Evolutionary conservation across 169 alveolate genomes (phyloP).

Genomic region (Cryptosporidium felis): DNA sequence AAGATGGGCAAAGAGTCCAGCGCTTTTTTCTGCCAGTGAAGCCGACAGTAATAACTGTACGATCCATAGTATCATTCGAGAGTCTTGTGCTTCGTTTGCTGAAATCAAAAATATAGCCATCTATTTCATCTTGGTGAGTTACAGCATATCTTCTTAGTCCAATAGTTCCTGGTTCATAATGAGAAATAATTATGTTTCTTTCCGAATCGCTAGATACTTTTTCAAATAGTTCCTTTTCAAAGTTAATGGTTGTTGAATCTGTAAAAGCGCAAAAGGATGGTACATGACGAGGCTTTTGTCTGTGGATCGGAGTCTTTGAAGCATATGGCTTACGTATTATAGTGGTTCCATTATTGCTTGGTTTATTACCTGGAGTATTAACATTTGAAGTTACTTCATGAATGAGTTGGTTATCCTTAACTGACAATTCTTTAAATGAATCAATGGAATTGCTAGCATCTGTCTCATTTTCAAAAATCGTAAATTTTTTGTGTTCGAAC

Average conservation of each 20-base stretch:
- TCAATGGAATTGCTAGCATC: neutral
- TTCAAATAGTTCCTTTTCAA: conserved; percentile 52
- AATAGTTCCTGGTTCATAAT: conserved; percentile 67
- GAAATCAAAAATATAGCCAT: conserved; percentile 67
- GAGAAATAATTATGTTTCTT: conserved; percentile 41
- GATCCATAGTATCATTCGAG: conserved; percentile 65
- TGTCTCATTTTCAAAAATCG: neutral
- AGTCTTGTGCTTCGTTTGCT: conserved; percentile 61
- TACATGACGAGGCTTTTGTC: conserved; percentile 72
- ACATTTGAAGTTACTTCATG: conserved; percentile 9
- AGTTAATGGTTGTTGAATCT: conserved; percentile 14
- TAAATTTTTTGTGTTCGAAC: conserved; percentile 15
- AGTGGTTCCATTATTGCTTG: conserved; percentile 22
- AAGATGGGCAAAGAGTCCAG: conserved; percentile 71
- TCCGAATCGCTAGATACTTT: conserved; percentile 39
- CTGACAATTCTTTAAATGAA: conserved; percentile 8
- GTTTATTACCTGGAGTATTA: neutral
- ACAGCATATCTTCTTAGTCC: conserved; percentile 69
- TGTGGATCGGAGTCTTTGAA: conserved; percentile 54
- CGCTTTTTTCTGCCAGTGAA: conserved; percentile 68
- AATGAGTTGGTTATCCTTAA: conserved; percentile 1
- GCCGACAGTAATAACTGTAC: conserved; percentile 67
- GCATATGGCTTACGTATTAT: conserved; percentile 58
- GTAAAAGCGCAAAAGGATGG: conserved; percentile 56
- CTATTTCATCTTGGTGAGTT: conserved; percentile 70